These are phyloP conservation scores for Metschnikowia cubensis DNA, from an alignment of 805 yeast species.

Conservation along the genomic window DNA sequence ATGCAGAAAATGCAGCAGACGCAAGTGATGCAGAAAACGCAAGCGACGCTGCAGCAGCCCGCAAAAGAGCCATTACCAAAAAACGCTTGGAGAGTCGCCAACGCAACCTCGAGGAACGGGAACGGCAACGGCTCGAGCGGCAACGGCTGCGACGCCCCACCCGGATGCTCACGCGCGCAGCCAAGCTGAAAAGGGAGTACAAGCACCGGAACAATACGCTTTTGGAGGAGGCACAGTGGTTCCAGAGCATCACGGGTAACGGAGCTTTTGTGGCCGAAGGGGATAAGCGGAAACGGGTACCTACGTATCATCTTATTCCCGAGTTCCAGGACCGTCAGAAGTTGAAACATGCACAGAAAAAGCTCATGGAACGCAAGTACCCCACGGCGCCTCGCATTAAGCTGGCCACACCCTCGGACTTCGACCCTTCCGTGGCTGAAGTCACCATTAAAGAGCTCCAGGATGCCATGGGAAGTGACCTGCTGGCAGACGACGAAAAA, in stretches of 20 bases:
- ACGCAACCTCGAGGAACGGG: slow-evolving; percentile 8
- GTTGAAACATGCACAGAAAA: slow-evolving; percentile 14
- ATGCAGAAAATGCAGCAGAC: background rate
- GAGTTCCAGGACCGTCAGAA: slow-evolving; percentile 18
- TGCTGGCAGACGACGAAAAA: slow-evolving; percentile 23
- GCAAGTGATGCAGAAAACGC: background rate
- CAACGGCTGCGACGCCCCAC: slow-evolving; percentile 5
- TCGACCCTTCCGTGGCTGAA: slow-evolving; percentile 3
- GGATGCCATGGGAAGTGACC: slow-evolving; percentile 18
- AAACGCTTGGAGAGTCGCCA: slow-evolving; percentile 7
- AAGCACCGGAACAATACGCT: slow-evolving; percentile 7
- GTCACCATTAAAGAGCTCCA: slow-evolving; percentile 14
- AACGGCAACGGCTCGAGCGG: background rate
- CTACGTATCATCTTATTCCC: slow-evolving; percentile 26
- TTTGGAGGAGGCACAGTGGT: slow-evolving; percentile 30
- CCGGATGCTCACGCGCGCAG: slow-evolving; percentile 3
- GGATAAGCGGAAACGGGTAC: slow-evolving; percentile 30
- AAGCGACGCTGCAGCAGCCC: background rate
- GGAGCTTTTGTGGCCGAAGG: slow-evolving; percentile 29
- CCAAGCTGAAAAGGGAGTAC: slow-evolving; percentile 1
- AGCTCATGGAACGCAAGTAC: slow-evolving; percentile 13
- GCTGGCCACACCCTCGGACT: slow-evolving; percentile 6
- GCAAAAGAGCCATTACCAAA: background rate
- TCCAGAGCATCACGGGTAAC: slow-evolving; percentile 40
- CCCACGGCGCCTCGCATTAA: slow-evolving; percentile 5